Base-by-base conservation (phyloP, 768 basidiomycete genomes). In the Gautieria morchelliformis region DNA sequence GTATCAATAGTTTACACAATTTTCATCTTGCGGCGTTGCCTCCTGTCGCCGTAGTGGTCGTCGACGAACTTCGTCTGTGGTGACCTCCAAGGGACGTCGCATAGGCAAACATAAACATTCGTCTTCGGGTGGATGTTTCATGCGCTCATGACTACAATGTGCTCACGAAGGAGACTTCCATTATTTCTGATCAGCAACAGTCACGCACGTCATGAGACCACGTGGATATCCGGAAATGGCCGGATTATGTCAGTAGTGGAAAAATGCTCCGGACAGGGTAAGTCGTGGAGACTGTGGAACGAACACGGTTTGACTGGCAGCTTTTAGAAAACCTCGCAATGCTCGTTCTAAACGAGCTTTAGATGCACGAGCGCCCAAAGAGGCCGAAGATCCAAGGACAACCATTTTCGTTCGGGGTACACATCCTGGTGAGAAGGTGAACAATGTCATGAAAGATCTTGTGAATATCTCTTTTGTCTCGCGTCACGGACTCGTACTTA, bases 321-420 rank as follows among this genome's bases (percentile, higher is more conserved):
- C 30, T 46, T 40, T 9, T 53, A 87, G 85, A 65, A 97, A 95
- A 75, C 92, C 96, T 20, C 91, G 89, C 77, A 97, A 95, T 78
- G 94, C 96, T 6, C 83, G 95, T 37, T 88, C 89, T 14, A 99
- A 98, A 72, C 80, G 96, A 59, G 94, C 81, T 0, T 65, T 94
- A 63, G 89, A 89, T 32, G 89, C 87, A 37, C 80, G 93, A 11
- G 87, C 87, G 64, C 83, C 96, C 0, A 94, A 95, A 67, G 85
- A 93, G 63, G 77, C 95, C 56, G 93, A 94, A 71, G 92, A 90
- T 66, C 77, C 83, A 37, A 84, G 93, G 63, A 92, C 85, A 20
- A 85, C 86, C 11, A 79, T 99, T 58, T 95, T 99, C 68, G 92
- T 96, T 24, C 82, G 85, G 61, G 93, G 94, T 10, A 89, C 86